Evolutionary conservation across 345 rosid species (phyloP), one percentile per base, ranked within the genome.

Genomic region (Draba incana): DNA sequence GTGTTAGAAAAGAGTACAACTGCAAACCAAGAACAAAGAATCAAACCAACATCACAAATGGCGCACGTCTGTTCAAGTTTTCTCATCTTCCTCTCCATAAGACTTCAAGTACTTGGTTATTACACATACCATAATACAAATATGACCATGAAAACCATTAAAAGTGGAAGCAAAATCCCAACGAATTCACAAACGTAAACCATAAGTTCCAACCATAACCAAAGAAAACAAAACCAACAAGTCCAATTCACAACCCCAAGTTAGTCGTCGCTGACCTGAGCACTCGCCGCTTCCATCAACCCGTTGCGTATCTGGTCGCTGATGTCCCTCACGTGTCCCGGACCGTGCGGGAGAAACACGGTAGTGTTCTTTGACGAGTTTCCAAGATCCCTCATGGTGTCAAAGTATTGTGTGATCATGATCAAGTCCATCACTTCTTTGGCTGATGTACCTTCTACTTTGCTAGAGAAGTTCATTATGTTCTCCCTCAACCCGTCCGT

Each of bases 351-450:
- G 15, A 95, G 84, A 52, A 95, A 95, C 38, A 95, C 88, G 1
- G 99, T 89, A 6, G 99, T 92, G 85, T 88, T 92, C 75, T 89
- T 92, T 0, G 99, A 92, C 9, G 96, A 81, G 82, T 84, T 85
- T 10, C 99, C 98, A 0, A 95, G 92, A 68, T 92, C 99, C 53
- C 88, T 89, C 62, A 95, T 83, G 0, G 98, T 92, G 82, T 95
- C 98, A 20, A 95, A 92, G 81, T 95, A 95, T 55, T 89, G 99
- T 2, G 98, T 95, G 75, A 92, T 79, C 99, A 92, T 92, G 63
- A 95, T 92, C 61, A 95, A 86, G 77, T 95, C 98, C 98, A 95
- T 89, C 46, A 95, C 92, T 68, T 95, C 98, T 86, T 92, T 92
- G 10, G 96, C 85, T 3, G 97, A 83, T 67, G 98, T 71, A 45